Conservation (phyloP, 2,329 filamentous ascomycete species). For the Coniochaeta ligniaria region DNA sequence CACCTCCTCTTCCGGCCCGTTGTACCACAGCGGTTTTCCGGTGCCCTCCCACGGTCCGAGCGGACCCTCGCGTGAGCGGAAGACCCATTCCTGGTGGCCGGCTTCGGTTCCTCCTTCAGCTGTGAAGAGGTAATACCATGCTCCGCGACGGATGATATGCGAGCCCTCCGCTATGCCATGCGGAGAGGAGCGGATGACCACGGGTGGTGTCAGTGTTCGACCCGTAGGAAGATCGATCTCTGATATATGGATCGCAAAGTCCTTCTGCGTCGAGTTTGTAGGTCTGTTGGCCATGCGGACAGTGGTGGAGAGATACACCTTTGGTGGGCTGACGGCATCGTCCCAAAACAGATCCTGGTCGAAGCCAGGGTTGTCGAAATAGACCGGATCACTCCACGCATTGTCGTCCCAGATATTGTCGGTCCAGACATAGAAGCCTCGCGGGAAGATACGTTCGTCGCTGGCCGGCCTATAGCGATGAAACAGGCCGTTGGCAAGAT, state of each 20-base stretch:
- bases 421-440: slow-evolving; percentile 47
- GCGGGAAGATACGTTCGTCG: slow-evolving; percentile 38
- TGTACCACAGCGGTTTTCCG: slow-evolving; percentile 35
- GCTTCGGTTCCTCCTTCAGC: slow-evolving; percentile 35
- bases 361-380: slow-evolving; percentile 46
- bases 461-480: slow-evolving; percentile 31
- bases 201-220: slow-evolving; percentile 26
- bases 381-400: slow-evolving; percentile 45
- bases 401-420: slow-evolving; percentile 42
- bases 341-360: slow-evolving; percentile 48
- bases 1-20: slow-evolving; percentile 37
- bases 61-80: slow-evolving; percentile 32
- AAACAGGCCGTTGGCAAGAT: slow-evolving; percentile 37
- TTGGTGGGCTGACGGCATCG: slow-evolving; percentile 29
- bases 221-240: slow-evolving; percentile 35
- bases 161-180: slow-evolving; percentile 34
- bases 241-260: slow-evolving; percentile 42
- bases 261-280: slow-evolving; percentile 32
- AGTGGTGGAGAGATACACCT: slow-evolving; percentile 39
- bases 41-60: slow-evolving; percentile 43
- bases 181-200: slow-evolving; percentile 26
- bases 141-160: slow-evolving; percentile 26
- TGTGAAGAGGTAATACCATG: slow-evolving; percentile 31
- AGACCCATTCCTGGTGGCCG: slow-evolving; percentile 45
- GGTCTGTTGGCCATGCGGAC: slow-evolving; percentile 27